phyloP scores from a whole-genome alignment of 192 early-diverging fungal species.

The Backusella parvicylindrica region DNA sequence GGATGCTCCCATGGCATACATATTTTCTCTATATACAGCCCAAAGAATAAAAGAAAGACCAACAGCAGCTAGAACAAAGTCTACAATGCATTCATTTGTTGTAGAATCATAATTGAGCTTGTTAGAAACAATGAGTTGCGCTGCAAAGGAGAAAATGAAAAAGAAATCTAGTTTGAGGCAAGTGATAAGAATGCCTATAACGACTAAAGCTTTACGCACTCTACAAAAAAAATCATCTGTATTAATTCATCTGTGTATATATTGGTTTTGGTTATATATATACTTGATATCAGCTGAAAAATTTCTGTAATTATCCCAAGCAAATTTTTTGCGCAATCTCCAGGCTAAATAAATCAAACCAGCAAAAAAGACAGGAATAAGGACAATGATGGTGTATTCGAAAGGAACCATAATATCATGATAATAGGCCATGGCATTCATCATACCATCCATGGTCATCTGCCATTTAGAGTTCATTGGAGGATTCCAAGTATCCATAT shows the following conservation, averaged over 20 bases:
- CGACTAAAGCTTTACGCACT: conserved; percentile 27
- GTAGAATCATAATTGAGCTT: conserved; percentile 24
- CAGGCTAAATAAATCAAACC: conserved; percentile 24
- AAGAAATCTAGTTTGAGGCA: conserved; percentile 45
- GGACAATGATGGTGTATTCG: conserved; percentile 42
- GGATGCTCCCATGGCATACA: conserved; percentile 24
- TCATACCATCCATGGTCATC: neutral
- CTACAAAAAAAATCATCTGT: neutral
- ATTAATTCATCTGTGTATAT: too few species aligned
- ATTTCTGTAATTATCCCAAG: conserved; percentile 44
- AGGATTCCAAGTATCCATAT: conserved; percentile 12
- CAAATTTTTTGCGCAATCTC: conserved; percentile 36
- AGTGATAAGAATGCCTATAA: conserved; percentile 32
- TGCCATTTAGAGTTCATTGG: conserved; percentile 7
- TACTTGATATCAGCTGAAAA: conserved; percentile 43
- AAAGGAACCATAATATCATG: conserved; percentile 33
- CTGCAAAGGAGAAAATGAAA: conserved; percentile 41
- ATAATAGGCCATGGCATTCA: conserved; percentile 20
- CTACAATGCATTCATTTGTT: conserved; percentile 25
- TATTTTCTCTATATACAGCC: conserved; percentile 27
- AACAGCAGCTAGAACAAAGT: conserved; percentile 32
- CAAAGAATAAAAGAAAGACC: conserved; percentile 25
- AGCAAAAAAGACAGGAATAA: conserved; percentile 33
- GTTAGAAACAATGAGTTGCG: conserved; percentile 41
- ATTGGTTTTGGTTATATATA: neutral